Conservation (phyloP, 495 filamentous ascomycete species). For the Physcia stellaris region DNA sequence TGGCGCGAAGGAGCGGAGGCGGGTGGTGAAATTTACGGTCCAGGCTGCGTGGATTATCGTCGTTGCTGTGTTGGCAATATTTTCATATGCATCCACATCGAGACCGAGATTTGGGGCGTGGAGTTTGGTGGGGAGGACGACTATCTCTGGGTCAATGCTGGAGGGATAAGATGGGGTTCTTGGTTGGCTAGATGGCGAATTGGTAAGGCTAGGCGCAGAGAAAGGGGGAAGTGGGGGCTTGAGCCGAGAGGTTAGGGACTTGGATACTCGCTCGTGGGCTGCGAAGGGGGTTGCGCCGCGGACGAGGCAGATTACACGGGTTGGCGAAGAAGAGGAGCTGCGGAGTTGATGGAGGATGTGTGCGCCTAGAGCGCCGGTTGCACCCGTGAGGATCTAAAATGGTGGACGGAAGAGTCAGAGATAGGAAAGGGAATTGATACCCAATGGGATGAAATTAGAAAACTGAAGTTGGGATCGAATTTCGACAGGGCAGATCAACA, state of each 20-base stretch:
- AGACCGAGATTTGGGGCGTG: conserved; percentile 33
- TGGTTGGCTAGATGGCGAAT: conserved; percentile 8
- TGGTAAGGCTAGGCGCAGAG: conserved; percentile 13
- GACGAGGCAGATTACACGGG: conserved; percentile 40
- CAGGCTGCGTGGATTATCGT: conserved; percentile 52
- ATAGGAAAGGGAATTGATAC: neutral
- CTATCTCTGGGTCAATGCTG: conserved; percentile 22
- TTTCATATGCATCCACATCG: conserved; percentile 17
- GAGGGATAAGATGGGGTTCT: conserved; percentile 10
- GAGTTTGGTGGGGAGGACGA: conserved; percentile 17
- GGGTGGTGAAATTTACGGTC: conserved; percentile 58
- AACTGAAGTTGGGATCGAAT: no score
- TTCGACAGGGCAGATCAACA: no score
- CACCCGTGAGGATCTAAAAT: conserved; percentile 35
- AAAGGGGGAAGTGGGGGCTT: conserved; percentile 8
- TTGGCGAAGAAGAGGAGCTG: conserved; percentile 17
- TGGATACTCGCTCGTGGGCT: conserved; percentile 33
- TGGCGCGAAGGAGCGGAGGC: conserved; percentile 40
- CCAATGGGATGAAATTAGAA: neutral
- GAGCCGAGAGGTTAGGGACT: conserved; percentile 25
- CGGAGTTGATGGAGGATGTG: conserved; percentile 38
- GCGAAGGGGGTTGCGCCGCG: conserved; percentile 32
- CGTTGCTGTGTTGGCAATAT: conserved; percentile 28
- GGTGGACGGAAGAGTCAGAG: neutral
- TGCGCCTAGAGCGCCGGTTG: conserved; percentile 46